These are phyloP conservation scores for Nasturtium officinale DNA, from an alignment of 345 rosid genomes.

Conservation along the genomic window DNA sequence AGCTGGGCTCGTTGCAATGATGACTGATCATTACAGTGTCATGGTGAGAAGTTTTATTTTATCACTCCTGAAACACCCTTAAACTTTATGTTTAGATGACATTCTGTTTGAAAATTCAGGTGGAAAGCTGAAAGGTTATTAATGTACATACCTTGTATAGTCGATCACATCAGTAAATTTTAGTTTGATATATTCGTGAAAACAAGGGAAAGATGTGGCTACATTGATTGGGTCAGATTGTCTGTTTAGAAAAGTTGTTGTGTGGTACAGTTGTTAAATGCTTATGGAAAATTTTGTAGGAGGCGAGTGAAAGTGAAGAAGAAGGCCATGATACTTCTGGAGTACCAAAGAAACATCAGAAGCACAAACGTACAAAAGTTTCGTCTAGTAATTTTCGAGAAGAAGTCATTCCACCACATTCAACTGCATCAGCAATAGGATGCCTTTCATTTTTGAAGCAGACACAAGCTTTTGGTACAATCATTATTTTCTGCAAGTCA, in stretches of 20 bases:
- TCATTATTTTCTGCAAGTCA: conserved; percentile 15
- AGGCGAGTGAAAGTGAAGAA: conserved; percentile 69
- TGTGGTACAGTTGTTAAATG: neutral
- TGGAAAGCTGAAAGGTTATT: conserved; percentile 12
- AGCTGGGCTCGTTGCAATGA: conserved; percentile 92
- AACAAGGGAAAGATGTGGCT: conserved; percentile 1
- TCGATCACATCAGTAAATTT: neutral
- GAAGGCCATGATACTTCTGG: conserved; percentile 61
- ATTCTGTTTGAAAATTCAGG: conserved; percentile 5
- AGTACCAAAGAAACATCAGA: conserved; percentile 51
- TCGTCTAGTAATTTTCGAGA: conserved; percentile 49
- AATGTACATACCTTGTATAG: neutral
- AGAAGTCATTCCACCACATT: conserved; percentile 47
- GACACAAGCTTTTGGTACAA: conserved; percentile 61
- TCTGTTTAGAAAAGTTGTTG: conserved; percentile 11
- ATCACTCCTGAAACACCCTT: neutral
- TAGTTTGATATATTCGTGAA: conserved; percentile 1
- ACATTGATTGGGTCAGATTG: neutral
- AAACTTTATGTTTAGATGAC: neutral
- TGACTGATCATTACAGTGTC: conserved; percentile 90
- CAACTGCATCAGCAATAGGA: conserved; percentile 57
- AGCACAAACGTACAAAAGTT: conserved; percentile 60
- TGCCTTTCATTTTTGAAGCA: conserved; percentile 73
- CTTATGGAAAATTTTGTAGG: conserved; percentile 51
- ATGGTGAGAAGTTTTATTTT: conserved; percentile 54